A percentile compares a stretch with the other conserved stretches of the same genome.
Conservation (phyloP, 192 early-diverging fungal genomes). For the Gaertneriomyces sp. region DNA sequence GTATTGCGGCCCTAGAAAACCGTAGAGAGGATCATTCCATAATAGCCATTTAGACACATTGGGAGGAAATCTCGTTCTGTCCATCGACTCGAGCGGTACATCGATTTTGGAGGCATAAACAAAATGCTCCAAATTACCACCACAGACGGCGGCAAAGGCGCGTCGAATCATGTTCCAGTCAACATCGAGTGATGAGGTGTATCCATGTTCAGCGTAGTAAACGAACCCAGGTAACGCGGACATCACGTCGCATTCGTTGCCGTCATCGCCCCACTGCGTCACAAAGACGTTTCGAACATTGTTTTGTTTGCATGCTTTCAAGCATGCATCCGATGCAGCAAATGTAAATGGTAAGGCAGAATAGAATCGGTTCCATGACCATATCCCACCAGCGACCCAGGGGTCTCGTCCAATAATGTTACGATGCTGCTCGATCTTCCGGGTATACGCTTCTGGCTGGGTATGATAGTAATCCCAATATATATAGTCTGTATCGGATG, state of each 20-base stretch:
- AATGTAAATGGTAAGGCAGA: constrained; percentile 77
- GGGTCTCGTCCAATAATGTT: constrained; percentile 73
- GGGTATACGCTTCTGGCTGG: constrained; percentile 61
- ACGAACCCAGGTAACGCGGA: constrained; percentile 71
- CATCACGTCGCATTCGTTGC: constrained; percentile 82
- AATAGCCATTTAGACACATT: constrained; percentile 68
- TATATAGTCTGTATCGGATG: constrained; percentile 63
- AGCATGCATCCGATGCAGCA: constrained; percentile 69
- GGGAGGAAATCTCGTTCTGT: constrained; percentile 28
- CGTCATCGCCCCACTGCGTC: constrained; percentile 86
- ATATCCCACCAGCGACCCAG: constrained; percentile 71
- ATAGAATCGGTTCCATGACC: constrained; percentile 81
- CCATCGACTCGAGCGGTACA: constrained; percentile 22
- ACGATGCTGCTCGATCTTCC: constrained; percentile 78
- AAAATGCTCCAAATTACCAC: constrained; percentile 76
- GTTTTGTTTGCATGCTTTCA: constrained; percentile 60
- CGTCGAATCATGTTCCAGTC: constrained; percentile 54
- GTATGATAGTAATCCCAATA: constrained; percentile 88
- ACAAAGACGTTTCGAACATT: constrained; percentile 74
- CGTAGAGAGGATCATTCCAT: constrained; percentile 69
- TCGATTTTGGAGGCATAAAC: constrained; percentile 25
- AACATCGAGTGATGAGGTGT: constrained; percentile 62
- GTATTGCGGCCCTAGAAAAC: constrained; percentile 78
- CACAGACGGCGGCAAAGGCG: constrained; percentile 73
- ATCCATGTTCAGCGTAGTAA: constrained; percentile 74